Conservation (phyloP, 257 asterid genomes). For the Ballota nigra region DNA sequence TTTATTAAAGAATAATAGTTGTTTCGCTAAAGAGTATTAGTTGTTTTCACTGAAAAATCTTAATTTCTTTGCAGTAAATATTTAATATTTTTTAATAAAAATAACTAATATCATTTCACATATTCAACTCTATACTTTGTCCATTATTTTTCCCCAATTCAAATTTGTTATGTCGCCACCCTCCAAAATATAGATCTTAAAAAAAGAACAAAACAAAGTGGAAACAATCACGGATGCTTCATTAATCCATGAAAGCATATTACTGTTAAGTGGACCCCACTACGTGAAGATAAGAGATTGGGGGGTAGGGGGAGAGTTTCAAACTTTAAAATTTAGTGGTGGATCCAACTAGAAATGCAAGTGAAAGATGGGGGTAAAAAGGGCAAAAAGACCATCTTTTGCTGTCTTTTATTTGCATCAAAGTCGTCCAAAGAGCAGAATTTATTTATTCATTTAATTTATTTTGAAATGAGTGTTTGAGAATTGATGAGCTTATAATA, state of each 20-base stretch:
- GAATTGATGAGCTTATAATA: neutral
- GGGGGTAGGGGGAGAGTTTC: neutral
- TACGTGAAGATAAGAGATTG: neutral
- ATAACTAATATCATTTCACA: too few species aligned
- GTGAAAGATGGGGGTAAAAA: neutral
- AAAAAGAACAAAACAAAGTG: neutral
- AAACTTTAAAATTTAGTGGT: constrained; percentile 4
- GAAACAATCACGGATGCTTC: neutral
- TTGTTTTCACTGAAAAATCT: too few species aligned
- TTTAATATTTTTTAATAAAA: too few species aligned
- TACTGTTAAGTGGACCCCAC: neutral
- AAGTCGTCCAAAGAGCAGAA: neutral
- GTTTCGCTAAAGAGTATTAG: too few species aligned
- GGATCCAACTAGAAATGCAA: constrained; percentile 9
- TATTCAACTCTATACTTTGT: too few species aligned
- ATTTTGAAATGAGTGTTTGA: neutral
- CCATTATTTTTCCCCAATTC: neutral
- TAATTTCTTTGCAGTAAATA: too few species aligned
- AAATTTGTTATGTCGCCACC: neutral
- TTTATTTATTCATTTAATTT: too few species aligned
- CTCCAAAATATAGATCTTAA: neutral
- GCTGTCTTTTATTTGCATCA: constrained; percentile 16
- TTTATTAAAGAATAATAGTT: too few species aligned
- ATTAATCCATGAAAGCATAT: neutral
- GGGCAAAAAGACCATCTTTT: constrained; percentile 16